phyloP scores from a whole-genome alignment of 306 rosid genomes.

The Quercus bicolor region DNA sequence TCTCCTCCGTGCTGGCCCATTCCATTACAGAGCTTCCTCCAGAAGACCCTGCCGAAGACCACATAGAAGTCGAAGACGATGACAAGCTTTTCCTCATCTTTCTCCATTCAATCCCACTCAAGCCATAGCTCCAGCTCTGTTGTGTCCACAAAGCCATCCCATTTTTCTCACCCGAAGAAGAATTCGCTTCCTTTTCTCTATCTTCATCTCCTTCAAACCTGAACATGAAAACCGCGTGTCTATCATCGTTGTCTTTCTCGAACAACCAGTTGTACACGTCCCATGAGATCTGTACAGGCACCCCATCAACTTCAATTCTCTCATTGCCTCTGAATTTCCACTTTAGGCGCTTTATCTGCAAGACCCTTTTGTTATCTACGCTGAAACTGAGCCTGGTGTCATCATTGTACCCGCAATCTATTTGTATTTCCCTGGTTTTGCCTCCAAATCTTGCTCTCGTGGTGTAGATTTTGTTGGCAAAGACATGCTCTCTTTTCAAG shows the following conservation, averaged over 20 bases:
- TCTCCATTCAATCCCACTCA: conserved; percentile 49
- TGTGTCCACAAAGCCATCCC: conserved; percentile 40
- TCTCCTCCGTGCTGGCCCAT: conserved; percentile 85
- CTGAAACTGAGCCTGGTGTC: conserved; percentile 41
- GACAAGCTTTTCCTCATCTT: conserved; percentile 66
- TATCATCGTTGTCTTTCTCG: conserved; percentile 40
- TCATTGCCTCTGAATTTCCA: conserved; percentile 93
- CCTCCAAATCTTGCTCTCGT: conserved; percentile 70
- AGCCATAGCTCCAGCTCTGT: conserved; percentile 53
- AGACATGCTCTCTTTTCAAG: conserved; percentile 66
- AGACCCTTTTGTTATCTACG: conserved; percentile 43
- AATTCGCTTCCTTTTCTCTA: neutral
- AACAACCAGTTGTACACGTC: conserved; percentile 88
- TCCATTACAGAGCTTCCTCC: conserved; percentile 75
- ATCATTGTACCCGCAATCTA: conserved; percentile 53
- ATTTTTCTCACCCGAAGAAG: conserved; percentile 11
- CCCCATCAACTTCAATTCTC: conserved; percentile 57
- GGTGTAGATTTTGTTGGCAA: conserved; percentile 53
- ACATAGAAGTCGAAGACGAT: conserved; percentile 66
- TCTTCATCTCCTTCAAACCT: conserved; percentile 59
- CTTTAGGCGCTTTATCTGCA: conserved; percentile 57
- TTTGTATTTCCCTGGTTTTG: conserved; percentile 47
- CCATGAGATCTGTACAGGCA: conserved; percentile 76
- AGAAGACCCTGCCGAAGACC: conserved; percentile 73
- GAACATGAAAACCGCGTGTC: conserved; percentile 86